These are phyloP conservation scores for Vitis riparia DNA, from an alignment of 164 flowering plant genomes.

Conservation along the genomic window DNA sequence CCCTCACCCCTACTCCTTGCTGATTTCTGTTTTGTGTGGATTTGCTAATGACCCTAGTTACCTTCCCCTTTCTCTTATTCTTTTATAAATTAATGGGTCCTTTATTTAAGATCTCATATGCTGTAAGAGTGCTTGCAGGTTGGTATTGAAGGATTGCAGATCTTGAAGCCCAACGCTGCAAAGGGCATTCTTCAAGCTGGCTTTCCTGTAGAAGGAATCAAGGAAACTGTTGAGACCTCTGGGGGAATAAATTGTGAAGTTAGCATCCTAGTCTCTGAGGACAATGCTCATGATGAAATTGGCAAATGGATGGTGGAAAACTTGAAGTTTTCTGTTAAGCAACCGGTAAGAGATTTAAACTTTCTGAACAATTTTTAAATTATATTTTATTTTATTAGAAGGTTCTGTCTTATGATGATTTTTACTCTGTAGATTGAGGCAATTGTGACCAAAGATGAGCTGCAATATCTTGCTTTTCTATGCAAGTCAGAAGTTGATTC, in stretches of 20 bases:
- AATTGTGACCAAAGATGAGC: conserved; percentile 81
- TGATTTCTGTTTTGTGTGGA: not conserved
- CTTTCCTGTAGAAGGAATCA: conserved; percentile 29
- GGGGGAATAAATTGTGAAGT: conserved; percentile 79
- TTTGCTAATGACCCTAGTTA: not conserved
- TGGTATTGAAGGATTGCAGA: conserved; percentile 84
- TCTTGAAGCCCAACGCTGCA: conserved; percentile 63
- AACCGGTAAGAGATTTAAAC: conserved; percentile 59
- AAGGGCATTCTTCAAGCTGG: conserved; percentile 27
- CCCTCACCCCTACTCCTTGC: too few species aligned
- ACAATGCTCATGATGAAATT: conserved; percentile 35
- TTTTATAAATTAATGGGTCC: not conserved
- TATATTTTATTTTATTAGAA: not conserved
- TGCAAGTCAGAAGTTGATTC: conserved; percentile 91
- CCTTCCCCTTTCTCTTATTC: not conserved
- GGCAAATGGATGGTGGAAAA: conserved; percentile 75
- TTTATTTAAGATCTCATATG: not conserved
- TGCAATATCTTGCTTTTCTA: conserved; percentile 65
- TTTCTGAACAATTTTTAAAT: not conserved
- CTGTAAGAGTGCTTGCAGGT: conserved; percentile 45
- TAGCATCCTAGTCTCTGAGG: conserved; percentile 47
- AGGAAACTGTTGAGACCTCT: conserved; percentile 30
- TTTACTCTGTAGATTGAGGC: conserved; percentile 72
- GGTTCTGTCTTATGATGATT: conserved; percentile 4
- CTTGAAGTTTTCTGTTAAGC: conserved; percentile 73